Percentiles rank a stretch among this genome's conserved stretches.
These are phyloP conservation scores for Hypoxylon trugodes DNA, from an alignment of 495 filamentous ascomycete species.

Conservation along the genomic window DNA sequence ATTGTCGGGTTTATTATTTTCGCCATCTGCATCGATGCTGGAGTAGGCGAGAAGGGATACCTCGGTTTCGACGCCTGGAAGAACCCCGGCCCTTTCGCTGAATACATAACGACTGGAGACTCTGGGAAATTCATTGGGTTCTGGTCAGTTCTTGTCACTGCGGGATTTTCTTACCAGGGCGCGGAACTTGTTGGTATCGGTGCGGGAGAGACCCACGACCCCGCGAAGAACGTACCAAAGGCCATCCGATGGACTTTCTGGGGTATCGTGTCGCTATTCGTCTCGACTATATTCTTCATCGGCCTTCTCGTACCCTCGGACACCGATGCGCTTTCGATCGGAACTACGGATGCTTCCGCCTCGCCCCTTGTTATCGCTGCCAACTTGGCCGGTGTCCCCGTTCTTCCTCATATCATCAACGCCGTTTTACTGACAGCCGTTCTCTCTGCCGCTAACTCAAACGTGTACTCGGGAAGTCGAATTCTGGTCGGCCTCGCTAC, in stretches of 20 bases:
- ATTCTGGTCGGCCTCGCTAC: constrained; percentile 70
- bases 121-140: constrained; percentile 58
- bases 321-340: constrained; percentile 57
- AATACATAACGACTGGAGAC: constrained; percentile 53
- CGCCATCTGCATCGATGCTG: constrained; percentile 71
- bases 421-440: constrained; percentile 72
- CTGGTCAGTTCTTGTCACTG: constrained; percentile 57
- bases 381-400: constrained; percentile 67
- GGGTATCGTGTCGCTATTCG: constrained; percentile 72
- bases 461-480: constrained; percentile 69
- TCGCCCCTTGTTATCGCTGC: constrained; percentile 79
- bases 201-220: constrained; percentile 71
- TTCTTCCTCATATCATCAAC: constrained; percentile 76
- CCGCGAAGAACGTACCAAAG: constrained; percentile 62
- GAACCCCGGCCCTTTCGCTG: constrained; percentile 72
- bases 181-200: constrained; percentile 72
- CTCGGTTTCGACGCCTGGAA: constrained; percentile 79
- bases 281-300: constrained; percentile 71
- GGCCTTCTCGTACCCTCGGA: constrained; percentile 70
- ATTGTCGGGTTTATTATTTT: constrained; percentile 74
- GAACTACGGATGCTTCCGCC: constrained; percentile 61
- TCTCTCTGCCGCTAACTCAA: constrained; percentile 63
- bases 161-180: constrained; percentile 58
- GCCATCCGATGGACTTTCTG: constrained; percentile 65
- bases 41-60: constrained; percentile 69